Conservation (phyloP, 345 rosid genomes). For the Diplotaxis tenuifolia region DNA sequence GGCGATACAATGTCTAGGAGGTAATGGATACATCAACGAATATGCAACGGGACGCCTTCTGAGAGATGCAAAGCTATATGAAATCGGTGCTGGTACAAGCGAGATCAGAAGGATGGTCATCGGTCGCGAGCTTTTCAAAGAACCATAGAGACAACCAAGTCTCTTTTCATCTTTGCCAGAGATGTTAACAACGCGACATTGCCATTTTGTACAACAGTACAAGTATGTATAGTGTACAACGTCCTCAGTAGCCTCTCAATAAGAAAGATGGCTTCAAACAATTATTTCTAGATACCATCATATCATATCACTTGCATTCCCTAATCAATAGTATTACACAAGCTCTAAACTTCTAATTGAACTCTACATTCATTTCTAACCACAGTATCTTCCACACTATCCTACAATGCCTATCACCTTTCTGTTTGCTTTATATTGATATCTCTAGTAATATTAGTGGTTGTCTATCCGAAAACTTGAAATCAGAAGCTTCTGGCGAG, state of each 20-base stretch:
- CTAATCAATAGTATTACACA: neutral
- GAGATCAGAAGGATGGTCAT: conserved; percentile 92
- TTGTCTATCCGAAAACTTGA: too few relatives aligned
- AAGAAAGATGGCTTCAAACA: too few relatives aligned
- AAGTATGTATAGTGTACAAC: too few relatives aligned
- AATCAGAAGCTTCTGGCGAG: too few relatives aligned
- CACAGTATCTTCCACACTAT: neutral
- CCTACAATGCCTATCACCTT: neutral
- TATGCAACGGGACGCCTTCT: conserved; percentile 85
- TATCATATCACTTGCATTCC: neutral
- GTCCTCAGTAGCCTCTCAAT: too few relatives aligned
- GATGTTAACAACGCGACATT: conserved; percentile 5
- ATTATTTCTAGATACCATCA: neutral
- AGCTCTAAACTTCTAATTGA: neutral
- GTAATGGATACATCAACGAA: conserved; percentile 92
- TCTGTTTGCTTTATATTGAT: neutral
- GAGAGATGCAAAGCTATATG: conserved; percentile 90
- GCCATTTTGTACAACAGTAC: neutral
- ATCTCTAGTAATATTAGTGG: too few relatives aligned
- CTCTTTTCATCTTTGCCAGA: neutral
- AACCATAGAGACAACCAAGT: conserved; percentile 37
- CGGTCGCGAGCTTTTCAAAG: conserved; percentile 84
- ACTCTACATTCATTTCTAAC: neutral
- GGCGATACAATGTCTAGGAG: conserved; percentile 98
- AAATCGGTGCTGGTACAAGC: conserved; percentile 95